A percentile compares a stretch with the other conserved stretches of the same genome.
phyloP scores from a whole-genome alignment of 108 stramenopile genomes.

The Pinguiococcus pyrenoidosus region DNA sequence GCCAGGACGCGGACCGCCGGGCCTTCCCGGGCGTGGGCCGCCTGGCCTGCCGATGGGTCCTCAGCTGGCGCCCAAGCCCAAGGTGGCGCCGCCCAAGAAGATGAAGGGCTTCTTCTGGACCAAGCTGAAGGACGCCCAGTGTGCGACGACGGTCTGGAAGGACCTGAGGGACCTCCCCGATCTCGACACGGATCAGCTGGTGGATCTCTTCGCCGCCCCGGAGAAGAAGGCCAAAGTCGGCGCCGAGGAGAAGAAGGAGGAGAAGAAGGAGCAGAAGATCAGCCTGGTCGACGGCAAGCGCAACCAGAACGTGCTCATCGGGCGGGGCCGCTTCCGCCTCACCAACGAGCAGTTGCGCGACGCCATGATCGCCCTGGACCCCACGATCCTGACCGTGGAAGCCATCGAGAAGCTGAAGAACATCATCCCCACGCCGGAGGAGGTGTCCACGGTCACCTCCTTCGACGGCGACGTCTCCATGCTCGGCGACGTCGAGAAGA shows the following conservation, averaged over 20 bases:
- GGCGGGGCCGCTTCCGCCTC: conserved; percentile 7
- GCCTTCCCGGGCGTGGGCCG: no score
- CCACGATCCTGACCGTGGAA: neutral
- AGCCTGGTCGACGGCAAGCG: conserved; percentile 25
- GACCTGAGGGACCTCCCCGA: neutral
- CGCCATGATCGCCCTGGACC: conserved; percentile 16
- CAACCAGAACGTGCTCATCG: conserved; percentile 25
- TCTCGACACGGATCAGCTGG: conserved; percentile 1
- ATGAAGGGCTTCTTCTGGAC: conserved; percentile 9
- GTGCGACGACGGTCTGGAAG: conserved; percentile 4
- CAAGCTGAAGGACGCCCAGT: neutral
- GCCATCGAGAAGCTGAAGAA: conserved; percentile 3
- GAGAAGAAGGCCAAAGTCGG: neutral
- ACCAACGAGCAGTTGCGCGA: conserved; percentile 4
- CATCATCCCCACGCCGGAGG: conserved; percentile 12
- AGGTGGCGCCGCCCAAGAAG: conserved; percentile 7
- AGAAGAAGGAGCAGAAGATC: neutral
- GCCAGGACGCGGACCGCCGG: no score
- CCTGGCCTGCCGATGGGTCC: no score
- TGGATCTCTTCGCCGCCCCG: neutral
- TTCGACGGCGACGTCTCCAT: conserved; percentile 9
- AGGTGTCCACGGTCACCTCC: conserved; percentile 2
- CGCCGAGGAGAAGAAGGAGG: neutral
- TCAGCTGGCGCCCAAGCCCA: conserved; percentile 3
- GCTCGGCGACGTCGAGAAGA: conserved; percentile 19